phyloP scores from a whole-genome alignment of 257 asterid species.

The Solanum bulbocastanum region DNA sequence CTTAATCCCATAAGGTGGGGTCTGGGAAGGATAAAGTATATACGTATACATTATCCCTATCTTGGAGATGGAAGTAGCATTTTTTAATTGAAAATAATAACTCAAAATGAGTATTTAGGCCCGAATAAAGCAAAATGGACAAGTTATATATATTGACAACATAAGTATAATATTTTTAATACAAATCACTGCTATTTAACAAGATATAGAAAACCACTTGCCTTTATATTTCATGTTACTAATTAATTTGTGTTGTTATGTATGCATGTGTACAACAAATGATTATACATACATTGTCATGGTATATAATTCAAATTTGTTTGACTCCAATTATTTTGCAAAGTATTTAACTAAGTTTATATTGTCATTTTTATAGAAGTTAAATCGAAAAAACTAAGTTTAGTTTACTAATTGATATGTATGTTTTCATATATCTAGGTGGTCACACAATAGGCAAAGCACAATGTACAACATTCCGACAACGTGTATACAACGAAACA shows the following conservation, averaged over 20 bases:
- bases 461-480: slow-evolving; percentile 37
- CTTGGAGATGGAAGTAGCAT: background rate
- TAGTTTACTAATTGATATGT: background rate
- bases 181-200: background rate
- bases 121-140: background rate
- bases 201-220: background rate
- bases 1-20: too few species aligned
- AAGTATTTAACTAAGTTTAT: background rate
- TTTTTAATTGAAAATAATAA: background rate
- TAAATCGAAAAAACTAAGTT: background rate
- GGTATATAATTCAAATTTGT: too few species aligned
- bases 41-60: background rate
- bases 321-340: too few species aligned
- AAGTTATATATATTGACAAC: background rate
- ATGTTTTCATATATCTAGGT: slow-evolving; percentile 13
- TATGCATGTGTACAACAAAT: too few species aligned
- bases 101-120: background rate
- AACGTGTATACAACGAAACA: slow-evolving; percentile 48
- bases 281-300: background rate
- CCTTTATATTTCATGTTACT: background rate
- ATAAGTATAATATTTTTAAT: background rate
- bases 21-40: too few species aligned
- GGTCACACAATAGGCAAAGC: slow-evolving; percentile 63
- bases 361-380: background rate
- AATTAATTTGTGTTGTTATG: background rate